Evolutionary conservation across 306 rosid species (phyloP).

Genomic region (Acmispon strigosus): DNA sequence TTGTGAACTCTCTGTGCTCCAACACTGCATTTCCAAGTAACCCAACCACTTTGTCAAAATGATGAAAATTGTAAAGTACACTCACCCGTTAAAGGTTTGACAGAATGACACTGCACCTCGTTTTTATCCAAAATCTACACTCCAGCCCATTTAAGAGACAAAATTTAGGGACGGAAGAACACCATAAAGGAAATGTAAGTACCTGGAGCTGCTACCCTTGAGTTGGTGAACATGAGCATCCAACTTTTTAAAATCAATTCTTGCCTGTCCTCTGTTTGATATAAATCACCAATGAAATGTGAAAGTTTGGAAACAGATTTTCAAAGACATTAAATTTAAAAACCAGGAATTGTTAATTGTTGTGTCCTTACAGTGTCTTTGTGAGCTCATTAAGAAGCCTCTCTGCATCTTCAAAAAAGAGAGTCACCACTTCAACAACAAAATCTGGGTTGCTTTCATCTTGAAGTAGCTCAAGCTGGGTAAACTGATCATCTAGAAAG

Average conservation of each 20-base stretch:
- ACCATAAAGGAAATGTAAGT: background rate
- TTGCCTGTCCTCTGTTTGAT: slow-evolving; percentile 40
- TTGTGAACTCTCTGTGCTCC: slow-evolving; percentile 77
- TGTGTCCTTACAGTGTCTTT: slow-evolving; percentile 45
- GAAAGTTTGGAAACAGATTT: background rate
- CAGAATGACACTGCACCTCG: too few species aligned
- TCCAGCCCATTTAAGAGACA: too few species aligned
- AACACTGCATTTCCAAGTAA: slow-evolving; percentile 46
- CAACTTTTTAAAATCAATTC: slow-evolving; percentile 51
- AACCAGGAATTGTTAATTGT: background rate
- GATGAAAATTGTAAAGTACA: background rate
- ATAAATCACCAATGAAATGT: background rate
- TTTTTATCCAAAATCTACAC: too few species aligned
- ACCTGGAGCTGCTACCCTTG: slow-evolving; percentile 98
- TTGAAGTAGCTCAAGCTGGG: slow-evolving; percentile 66
- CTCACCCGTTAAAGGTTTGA: too few species aligned
- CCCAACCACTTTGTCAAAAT: slow-evolving; percentile 7
- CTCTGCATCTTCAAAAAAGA: slow-evolving; percentile 68
- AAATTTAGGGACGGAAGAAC: too few species aligned
- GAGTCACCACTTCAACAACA: slow-evolving; percentile 72
- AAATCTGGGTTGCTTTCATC: slow-evolving; percentile 82
- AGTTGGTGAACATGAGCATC: slow-evolving; percentile 82
- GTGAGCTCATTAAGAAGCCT: slow-evolving; percentile 64
- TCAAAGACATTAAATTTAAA: background rate
- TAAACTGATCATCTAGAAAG: slow-evolving; percentile 65